phyloP scores from a whole-genome alignment of 1,284 basidiomycete genomes.

The Tylopilus orsonianus region DNA sequence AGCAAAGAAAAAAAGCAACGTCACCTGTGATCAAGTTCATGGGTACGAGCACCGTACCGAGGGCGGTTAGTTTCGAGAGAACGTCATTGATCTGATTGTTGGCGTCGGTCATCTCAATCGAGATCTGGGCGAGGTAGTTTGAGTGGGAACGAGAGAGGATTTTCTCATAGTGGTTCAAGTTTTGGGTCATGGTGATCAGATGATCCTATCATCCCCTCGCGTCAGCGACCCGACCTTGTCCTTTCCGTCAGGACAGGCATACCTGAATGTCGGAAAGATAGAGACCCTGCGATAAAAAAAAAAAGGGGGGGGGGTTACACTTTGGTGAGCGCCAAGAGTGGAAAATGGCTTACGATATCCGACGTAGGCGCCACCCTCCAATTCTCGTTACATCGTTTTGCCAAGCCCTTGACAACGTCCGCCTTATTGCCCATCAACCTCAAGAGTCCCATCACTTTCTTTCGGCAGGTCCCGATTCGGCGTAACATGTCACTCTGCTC shows the following conservation, averaged over 20 bases:
- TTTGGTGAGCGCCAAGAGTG: neutral
- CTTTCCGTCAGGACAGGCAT: constrained; percentile 2
- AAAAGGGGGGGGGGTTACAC: neutral
- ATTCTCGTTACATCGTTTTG: constrained; percentile 98
- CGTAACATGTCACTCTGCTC: constrained; percentile 64
- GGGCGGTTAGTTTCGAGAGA: constrained; percentile 94
- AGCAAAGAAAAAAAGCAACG: neutral
- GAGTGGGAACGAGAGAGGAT: constrained; percentile 98
- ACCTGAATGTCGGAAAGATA: constrained; percentile 92
- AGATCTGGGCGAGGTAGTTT: constrained; percentile 98
- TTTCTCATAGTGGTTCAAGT: constrained; percentile 98
- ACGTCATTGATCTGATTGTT: constrained; percentile 99
- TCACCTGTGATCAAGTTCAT: constrained; percentile 93
- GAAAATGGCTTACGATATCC: constrained; percentile 75
- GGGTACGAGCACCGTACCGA: constrained; percentile 96
- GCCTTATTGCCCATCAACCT: constrained; percentile 99
- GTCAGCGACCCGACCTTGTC: constrained; percentile 1
- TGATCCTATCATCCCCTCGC: constrained; percentile 65
- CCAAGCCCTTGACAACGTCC: constrained; percentile 98
- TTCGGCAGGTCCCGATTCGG: constrained; percentile 96
- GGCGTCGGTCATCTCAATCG: constrained; percentile 99
- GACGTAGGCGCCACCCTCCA: constrained; percentile 98
- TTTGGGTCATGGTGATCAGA: constrained; percentile 99
- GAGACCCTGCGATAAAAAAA: constrained; percentile 58
- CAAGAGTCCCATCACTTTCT: constrained; percentile 99